Base-by-base conservation (phyloP, 2,329 filamentous ascomycete species). In the Pseudogymnoascus sp. region DNA sequence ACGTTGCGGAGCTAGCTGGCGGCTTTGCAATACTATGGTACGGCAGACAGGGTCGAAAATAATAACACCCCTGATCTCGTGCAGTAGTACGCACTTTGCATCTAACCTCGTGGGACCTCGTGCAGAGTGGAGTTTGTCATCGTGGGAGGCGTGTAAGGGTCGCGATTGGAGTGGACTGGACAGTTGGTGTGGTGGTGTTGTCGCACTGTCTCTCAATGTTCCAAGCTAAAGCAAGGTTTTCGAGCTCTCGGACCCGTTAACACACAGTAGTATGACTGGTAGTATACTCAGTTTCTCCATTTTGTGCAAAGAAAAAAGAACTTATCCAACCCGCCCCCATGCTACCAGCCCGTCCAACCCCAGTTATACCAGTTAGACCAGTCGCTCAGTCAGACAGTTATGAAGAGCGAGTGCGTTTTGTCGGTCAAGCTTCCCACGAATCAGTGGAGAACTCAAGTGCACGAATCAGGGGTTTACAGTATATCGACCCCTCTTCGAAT, bases 351-450 rank as follows among this genome's bases (percentile, higher is more conserved):
- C 44, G 23, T 50, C 44, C 44, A n/a, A 5, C 44, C 44, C 28
- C 28, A 31, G 28, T 31, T 31, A 31, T 31, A 31, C 44, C 44
- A 50, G 44, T n/a, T 28, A 50, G 23, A 28, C 23, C 25, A 14
- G 28, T 40, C 16, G 7, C 37, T 18, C 14, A 50, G 44, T 50
- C 7, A 50, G 23, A 50, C 14, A 50, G 44, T 50, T 50, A 28
- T 50, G 44, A 8, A 50, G 12, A 28, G 14, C 25, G 44, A 28
- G 44, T 31, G 28, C 44, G 21, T 50, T 50, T 50, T 50, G 44
- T 50, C 44, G 44, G 44, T 50, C 44, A 50, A 50, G 44, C 44
- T 53, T 44, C 23, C 42, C 44, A 53, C 44, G 44, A 53, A 53
- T 53, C 44, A 53, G 44, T 53, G 23, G 23, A 28, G 42, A 53